Conservation (phyloP, 2,329 filamentous ascomycete genomes). For the Dothistroma pini region DNA sequence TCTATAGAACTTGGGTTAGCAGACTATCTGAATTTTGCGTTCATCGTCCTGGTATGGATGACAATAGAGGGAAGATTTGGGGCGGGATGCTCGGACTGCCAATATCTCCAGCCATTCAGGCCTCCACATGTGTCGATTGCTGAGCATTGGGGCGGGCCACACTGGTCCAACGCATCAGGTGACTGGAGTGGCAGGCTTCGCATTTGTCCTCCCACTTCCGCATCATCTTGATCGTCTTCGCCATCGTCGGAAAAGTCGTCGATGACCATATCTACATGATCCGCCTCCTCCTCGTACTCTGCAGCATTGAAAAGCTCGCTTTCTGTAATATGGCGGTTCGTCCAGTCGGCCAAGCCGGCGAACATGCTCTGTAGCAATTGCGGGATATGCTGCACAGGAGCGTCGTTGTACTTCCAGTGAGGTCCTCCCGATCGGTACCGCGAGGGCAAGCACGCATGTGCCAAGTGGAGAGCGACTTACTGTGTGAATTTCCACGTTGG, state of each 20-base stretch:
- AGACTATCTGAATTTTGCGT: background rate
- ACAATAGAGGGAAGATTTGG: background rate
- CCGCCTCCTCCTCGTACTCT: constrained; percentile 8
- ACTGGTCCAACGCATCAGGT: constrained; percentile 6
- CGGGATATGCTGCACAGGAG: background rate
- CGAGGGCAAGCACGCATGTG: background rate
- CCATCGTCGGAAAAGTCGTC: background rate
- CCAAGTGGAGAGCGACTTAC: constrained; percentile 54
- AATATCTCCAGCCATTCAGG: constrained; percentile 17
- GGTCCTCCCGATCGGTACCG: background rate
- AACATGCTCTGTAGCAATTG: constrained; percentile 30
- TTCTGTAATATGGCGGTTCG: constrained; percentile 16
- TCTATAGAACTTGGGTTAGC: constrained; percentile 50
- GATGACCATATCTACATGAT: background rate
- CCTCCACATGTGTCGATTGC: background rate
- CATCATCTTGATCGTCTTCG: background rate
- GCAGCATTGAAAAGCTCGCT: background rate
- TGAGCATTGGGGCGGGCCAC: constrained; percentile 11
- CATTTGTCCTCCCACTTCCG: background rate
- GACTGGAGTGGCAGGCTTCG: background rate
- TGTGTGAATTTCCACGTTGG: constrained; percentile 99
- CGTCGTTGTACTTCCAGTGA: background rate
- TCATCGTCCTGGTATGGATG: background rate
- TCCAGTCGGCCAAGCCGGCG: constrained; percentile 23
- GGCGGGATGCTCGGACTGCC: constrained; percentile 17